Conservation (phyloP, 306 rosid genomes). For the Sicyos baderoa region DNA sequence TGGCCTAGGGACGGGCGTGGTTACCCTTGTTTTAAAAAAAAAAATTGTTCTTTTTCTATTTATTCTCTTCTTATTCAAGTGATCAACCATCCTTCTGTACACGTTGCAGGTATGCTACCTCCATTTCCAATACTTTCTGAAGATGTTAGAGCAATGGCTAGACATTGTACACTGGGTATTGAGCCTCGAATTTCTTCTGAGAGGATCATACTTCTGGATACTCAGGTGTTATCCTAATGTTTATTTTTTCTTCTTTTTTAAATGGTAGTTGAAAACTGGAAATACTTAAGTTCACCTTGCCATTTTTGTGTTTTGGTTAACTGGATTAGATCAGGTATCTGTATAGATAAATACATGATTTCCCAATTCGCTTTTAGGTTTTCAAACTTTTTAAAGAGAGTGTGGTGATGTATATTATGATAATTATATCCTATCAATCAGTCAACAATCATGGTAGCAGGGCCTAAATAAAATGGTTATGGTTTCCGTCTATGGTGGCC, state of each 20-base stretch:
- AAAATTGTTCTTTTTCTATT: background rate
- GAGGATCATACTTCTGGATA: conserved; percentile 77
- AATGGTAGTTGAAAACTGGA: background rate
- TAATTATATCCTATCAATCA: background rate
- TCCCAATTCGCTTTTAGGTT: background rate
- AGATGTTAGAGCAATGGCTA: conserved; percentile 67
- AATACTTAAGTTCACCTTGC: background rate
- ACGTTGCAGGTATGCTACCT: conserved; percentile 63
- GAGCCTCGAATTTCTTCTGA: conserved; percentile 81
- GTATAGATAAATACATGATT: background rate
- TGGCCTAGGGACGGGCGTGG: too few species aligned
- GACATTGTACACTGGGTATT: conserved; percentile 74
- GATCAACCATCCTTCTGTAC: conserved; percentile 5
- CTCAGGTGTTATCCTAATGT: conserved; percentile 44
- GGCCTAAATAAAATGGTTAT: too few species aligned
- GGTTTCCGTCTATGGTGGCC: too few species aligned
- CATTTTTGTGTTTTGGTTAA: background rate
- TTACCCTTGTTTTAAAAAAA: too few species aligned
- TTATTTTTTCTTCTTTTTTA: background rate
- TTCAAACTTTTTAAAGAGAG: background rate
- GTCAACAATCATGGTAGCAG: too few species aligned
- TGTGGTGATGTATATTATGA: background rate
- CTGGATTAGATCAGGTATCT: background rate
- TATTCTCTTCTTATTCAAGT: background rate
- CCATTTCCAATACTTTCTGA: conserved; percentile 58